Base-by-base conservation (phyloP, 1,284 basidiomycete genomes). In the Rhizoctonia solani region DNA sequence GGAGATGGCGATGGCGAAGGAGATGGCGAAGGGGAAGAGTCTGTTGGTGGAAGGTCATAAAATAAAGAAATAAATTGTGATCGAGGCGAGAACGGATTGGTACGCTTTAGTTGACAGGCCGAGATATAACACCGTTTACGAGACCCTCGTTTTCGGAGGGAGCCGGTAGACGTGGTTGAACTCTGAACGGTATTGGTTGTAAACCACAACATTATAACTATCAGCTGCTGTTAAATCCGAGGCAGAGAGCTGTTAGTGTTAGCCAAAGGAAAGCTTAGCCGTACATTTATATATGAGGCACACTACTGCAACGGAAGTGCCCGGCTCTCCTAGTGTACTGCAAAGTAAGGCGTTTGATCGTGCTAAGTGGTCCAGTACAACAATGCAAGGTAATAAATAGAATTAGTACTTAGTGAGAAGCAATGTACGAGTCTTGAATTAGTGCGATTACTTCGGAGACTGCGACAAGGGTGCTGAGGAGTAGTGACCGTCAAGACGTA, bases 21-120 rank as follows among this genome's bases (percentile, higher is more conserved):
- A n/a, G 61, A 53, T 6, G 61, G 61, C 19, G 61, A 65, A n/a
- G 61, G 61, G 25, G 61, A 65, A 29, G 61, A 54, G 50, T 65
- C 50, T 54, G 61, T 44, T 54, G 16, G 37, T 11, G 41, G 61
- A n/a, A 23, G 30, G 30, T 19, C 41, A 44, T 21, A 42, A 25
- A 29, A 37, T 25, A 63, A 29, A 52, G 41, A 65, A 65, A 32
- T 32, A 19, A 29, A 25, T 14, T 53, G 34, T 46, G 29, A 50
- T 27, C 19, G 49, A 46, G 30, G 21, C 41, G 23, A 50, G 44
- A 14, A 23, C 19, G 19, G 32, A 16, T 42, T 25, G 30, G 16
- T 37, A 41, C 34, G 53, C 34, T 65, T 53, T 42, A 42, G 41
- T 54, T 19, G 61, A 44, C 61, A 54, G 41, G 53, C 41, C 54